Percentiles rank a stretch among this genome's conserved stretches.
These are phyloP conservation scores for Colletotrichum graminicola DNA, from an alignment of 2,329 filamentous ascomycete genomes.

Conservation along the genomic window DNA sequence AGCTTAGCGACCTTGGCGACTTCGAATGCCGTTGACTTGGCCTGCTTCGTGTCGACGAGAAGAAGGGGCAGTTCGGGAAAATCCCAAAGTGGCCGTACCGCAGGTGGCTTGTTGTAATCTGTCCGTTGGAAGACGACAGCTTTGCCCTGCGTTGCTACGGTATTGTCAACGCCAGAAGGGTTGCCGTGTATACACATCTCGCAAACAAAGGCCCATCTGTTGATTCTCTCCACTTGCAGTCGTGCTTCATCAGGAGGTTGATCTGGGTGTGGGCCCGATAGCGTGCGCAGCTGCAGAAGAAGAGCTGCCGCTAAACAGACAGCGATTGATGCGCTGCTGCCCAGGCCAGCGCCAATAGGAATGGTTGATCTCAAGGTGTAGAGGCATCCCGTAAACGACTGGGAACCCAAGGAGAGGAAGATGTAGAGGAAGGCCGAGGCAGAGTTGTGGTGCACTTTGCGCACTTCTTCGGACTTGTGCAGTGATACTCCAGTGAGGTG, in stretches of 20 bases:
- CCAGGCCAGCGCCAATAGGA: conserved; percentile 90
- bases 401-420: conserved; percentile 86
- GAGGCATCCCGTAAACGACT: conserved; percentile 82
- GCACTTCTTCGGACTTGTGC: conserved; percentile 73
- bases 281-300: conserved; percentile 86
- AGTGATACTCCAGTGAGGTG: conserved; percentile 80
- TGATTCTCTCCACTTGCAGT: conserved; percentile 93
- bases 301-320: conserved; percentile 90
- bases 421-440: conserved; percentile 92
- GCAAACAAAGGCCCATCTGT: conserved; percentile 96
- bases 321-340: conserved; percentile 93
- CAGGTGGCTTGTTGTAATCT: conserved; percentile 82
- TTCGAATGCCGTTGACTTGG: conserved; percentile 86
- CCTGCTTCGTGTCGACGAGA: conserved; percentile 88
- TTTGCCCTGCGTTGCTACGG: conserved; percentile 92
- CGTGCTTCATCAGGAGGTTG: conserved; percentile 90
- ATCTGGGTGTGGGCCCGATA: conserved; percentile 92
- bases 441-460: conserved; percentile 86
- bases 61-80: conserved; percentile 94
- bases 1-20: conserved; percentile 87
- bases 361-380: conserved; percentile 96
- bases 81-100: conserved; percentile 81
- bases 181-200: conserved; percentile 99
- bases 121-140: conserved; percentile 89
- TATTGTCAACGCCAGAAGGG: conserved; percentile 97